These are phyloP conservation scores for Colletotrichum musicola DNA, from an alignment of 2,329 filamentous ascomycete genomes.

Conservation along the genomic window DNA sequence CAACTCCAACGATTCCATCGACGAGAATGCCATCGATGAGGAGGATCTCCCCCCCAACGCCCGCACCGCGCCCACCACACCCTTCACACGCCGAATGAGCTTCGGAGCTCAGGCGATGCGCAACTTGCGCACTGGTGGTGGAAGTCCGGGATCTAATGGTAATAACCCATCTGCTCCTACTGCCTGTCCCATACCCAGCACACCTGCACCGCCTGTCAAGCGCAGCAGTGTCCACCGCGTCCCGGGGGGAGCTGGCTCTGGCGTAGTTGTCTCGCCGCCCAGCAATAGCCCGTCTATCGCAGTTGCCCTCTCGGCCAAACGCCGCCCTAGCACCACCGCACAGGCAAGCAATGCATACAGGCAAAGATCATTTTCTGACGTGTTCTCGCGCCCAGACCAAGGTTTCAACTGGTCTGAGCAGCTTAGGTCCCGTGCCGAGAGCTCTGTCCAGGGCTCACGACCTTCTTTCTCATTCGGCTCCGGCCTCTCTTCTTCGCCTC, in stretches of 20 bases:
- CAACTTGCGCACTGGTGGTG: conserved; percentile 71
- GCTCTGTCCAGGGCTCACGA: conserved; percentile 72
- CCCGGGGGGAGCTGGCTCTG: conserved; percentile 3
- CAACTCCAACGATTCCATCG: conserved; percentile 69
- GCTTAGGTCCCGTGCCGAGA: conserved; percentile 91
- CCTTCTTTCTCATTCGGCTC: conserved; percentile 71
- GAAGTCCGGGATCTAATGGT: conserved; percentile 74
- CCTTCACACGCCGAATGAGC: conserved; percentile 88
- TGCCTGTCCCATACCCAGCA: conserved; percentile 50
- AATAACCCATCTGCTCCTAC: conserved; percentile 61
- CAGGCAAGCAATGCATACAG: conserved; percentile 72
- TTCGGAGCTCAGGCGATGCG: conserved; percentile 86
- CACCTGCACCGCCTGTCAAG: conserved; percentile 47
- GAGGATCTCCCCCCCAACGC: conserved; percentile 66
- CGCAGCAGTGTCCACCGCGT: conserved; percentile 39
- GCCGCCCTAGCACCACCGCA: conserved; percentile 54
- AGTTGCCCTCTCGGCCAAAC: conserved; percentile 50
- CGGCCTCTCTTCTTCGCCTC: conserved; percentile 56
- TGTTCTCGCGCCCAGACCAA: conserved; percentile 76
- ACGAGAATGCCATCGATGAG: conserved; percentile 81
- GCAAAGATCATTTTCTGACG: conserved; percentile 75
- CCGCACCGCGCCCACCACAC: conserved; percentile 75
- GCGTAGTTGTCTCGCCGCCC: conserved; percentile 23
- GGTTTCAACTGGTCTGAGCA: conserved; percentile 98
- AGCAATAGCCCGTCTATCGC: conserved; percentile 48